Base-by-base conservation (phyloP, 2,329 filamentous ascomycete species). In the Talaromyces sp. region DNA sequence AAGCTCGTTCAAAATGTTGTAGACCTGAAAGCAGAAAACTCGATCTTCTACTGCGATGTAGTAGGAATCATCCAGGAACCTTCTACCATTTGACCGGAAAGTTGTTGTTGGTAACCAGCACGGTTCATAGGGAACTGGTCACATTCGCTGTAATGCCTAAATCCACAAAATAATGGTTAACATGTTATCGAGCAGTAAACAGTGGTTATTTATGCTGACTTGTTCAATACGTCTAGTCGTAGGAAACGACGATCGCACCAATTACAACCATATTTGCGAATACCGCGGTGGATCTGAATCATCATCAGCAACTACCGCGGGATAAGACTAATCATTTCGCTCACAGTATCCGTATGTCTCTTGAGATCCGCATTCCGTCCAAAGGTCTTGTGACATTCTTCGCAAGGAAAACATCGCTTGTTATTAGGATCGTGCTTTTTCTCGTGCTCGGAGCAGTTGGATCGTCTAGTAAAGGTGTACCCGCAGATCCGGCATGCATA, bases 391-490 rank as follows among this genome's bases (percentile, higher is more conserved):
- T 75, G 80, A 73, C 91, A 96, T 47, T 80, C 82, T 2, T 79
- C 71, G 71, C 91, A 96, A 1, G 80, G 79, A 65, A 90, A 88
- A 0, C 86, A 85, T 64, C 89, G 89, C 63, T 84, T 83, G 51
- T 88, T 81, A 54, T 83, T 81, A 13, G 89, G 85, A 66, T 94
- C 86, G 67, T 96, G 91, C 1, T 86, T 92, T 66, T 92, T 87
- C 80, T 92, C 82, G 70, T 96, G 91, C 27, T 90, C 88, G 66
- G 89, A 91, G 75, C 87, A 90, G 73, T 96, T 96, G 76, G 93
- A 95, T 64, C 85, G 87, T 56, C 91, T 81, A 60, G 89, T 90
- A 69, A 96, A 96, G 14, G 87, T 82, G 70, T 88, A 90, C 6
- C 87, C 86, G 66, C 91, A 96, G 2, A 86, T 79, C 53, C 85